These are phyloP conservation scores for Chaetothyriales sp. DNA, from an alignment of 2,329 filamentous ascomycete species.

Conservation along the genomic window DNA sequence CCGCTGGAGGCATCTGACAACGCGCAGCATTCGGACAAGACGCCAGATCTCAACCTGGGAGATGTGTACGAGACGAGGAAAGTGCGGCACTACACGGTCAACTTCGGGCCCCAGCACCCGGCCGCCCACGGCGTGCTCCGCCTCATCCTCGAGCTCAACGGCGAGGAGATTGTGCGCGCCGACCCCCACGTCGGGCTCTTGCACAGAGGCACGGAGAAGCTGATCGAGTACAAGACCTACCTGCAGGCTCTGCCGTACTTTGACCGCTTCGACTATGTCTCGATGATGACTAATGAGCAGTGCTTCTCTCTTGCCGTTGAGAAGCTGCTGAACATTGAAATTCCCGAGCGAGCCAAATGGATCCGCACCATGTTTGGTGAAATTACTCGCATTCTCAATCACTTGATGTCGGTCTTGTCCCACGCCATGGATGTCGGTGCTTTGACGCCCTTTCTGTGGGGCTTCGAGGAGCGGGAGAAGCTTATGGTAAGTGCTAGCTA, in stretches of 20 bases:
- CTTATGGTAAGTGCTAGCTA: slow-evolving; percentile 72
- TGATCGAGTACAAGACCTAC: slow-evolving; percentile 99
- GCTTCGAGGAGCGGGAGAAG: slow-evolving; percentile 99
- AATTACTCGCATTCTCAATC: slow-evolving; percentile 86
- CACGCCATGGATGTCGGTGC: slow-evolving; percentile 99
- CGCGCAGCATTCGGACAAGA: slow-evolving; percentile 25
- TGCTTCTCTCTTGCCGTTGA: slow-evolving; percentile 91
- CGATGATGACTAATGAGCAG: slow-evolving; percentile 99
- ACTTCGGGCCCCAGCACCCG: slow-evolving; percentile 97
- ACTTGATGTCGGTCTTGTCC: slow-evolving; percentile 92
- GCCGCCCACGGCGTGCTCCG: slow-evolving; percentile 96
- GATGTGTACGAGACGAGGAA: slow-evolving; percentile 53
- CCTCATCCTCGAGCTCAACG: slow-evolving; percentile 91
- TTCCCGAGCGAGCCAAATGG: slow-evolving; percentile 90
- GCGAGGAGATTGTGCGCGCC: slow-evolving; percentile 91
- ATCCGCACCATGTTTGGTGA: slow-evolving; percentile 93
- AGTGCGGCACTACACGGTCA: slow-evolving; percentile 97
- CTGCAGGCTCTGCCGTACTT: slow-evolving; percentile 97
- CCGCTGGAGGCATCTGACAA: slow-evolving; percentile 21
- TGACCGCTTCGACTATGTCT: slow-evolving; percentile 95
- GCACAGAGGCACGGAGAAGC: slow-evolving; percentile 95
- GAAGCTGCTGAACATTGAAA: slow-evolving; percentile 93
- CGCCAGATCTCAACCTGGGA: slow-evolving; percentile 30
- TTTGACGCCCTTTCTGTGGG: slow-evolving; percentile 95
- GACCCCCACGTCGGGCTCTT: slow-evolving; percentile 95